Percentiles rank a stretch among this genome's conserved stretches.
These are phyloP conservation scores for Aspergillus unguis DNA, from an alignment of 2,329 filamentous ascomycete genomes.

Conservation along the genomic window DNA sequence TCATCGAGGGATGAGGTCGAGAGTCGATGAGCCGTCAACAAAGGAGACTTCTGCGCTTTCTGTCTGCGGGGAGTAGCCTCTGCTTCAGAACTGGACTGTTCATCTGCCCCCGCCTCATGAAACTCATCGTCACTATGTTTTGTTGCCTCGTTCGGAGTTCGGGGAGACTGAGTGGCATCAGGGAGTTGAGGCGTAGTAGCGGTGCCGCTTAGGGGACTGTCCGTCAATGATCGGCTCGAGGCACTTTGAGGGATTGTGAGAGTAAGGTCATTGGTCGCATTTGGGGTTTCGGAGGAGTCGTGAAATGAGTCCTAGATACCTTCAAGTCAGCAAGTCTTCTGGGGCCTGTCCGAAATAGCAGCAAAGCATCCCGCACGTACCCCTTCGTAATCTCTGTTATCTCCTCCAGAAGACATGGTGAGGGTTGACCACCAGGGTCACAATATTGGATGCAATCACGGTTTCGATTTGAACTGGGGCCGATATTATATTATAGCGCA, in stretches of 20 bases:
- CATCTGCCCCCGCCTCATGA: conserved; percentile 26
- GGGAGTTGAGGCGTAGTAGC: conserved; percentile 36
- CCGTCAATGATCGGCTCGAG: conserved; percentile 62
- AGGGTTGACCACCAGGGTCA: conserved; percentile 17
- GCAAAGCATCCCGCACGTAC: conserved; percentile 26
- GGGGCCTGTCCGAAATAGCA: conserved; percentile 7
- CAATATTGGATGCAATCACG: conserved; percentile 1
- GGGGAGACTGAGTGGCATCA: conserved; percentile 30
- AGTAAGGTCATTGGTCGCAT: conserved; percentile 26
- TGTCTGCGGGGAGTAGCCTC: conserved; percentile 36
- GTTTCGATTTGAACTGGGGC: conserved; percentile 7
- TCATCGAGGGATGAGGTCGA: conserved; percentile 60
- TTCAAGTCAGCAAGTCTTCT: conserved; percentile 3
- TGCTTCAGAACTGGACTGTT: conserved; percentile 22
- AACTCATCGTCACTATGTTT: conserved; percentile 19
- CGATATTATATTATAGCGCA: not conserved
- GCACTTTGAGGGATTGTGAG: conserved; percentile 37
- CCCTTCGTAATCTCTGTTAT: conserved; percentile 44
- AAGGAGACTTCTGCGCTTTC: conserved; percentile 49
- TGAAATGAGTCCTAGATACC: conserved; percentile 70
- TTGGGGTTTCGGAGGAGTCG: conserved; percentile 61
- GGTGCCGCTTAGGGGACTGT: conserved; percentile 41
- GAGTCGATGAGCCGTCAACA: conserved; percentile 52
- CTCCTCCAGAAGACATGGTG: conserved; percentile 35
- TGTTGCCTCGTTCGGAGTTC: conserved; percentile 23